A percentile compares a stretch with the other conserved stretches of the same genome.
These are phyloP conservation scores for Pythium vanterpoolii DNA, from an alignment of 352 stramenopile genomes.

Conservation along the genomic window DNA sequence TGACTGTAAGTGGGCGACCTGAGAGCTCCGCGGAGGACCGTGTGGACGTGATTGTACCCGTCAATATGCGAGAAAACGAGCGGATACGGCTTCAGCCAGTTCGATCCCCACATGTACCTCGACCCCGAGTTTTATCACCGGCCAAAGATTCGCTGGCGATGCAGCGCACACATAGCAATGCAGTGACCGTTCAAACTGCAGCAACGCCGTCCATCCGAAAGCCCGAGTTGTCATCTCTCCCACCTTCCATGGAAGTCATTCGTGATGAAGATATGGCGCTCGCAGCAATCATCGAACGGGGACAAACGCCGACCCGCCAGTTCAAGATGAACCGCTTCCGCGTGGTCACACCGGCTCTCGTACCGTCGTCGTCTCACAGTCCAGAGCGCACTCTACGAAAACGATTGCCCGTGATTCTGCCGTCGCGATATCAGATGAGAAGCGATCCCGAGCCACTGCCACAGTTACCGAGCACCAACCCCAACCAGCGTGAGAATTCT, in stretches of 20 bases:
- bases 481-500: slow-evolving; percentile 17
- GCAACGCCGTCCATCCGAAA: not conserved
- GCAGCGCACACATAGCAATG: not conserved
- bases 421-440: slow-evolving; percentile 24
- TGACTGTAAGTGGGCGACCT: slow-evolving; percentile 46
- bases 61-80: not conserved
- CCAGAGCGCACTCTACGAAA: not conserved
- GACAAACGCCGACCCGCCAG: slow-evolving; percentile 37
- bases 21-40: slow-evolving; percentile 21
- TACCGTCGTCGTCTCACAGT: slow-evolving; percentile 5
- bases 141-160: too few relatives aligned
- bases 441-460: not conserved
- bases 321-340: slow-evolving; percentile 73
- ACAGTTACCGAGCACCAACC: slow-evolving; percentile 3
- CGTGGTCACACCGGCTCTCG: slow-evolving; percentile 43
- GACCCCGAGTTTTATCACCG: not conserved
- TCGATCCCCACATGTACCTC: not conserved
- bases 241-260: not conserved
- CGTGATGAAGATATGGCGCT: slow-evolving; percentile 14
- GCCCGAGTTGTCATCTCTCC: not conserved
- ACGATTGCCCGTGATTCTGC: slow-evolving; percentile 25
- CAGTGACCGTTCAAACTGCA: not conserved
- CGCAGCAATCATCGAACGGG: slow-evolving; percentile 29
- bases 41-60: not conserved
- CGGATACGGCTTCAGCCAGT: slow-evolving; percentile 10